Evolutionary conservation across 2,329 filamentous ascomycete species (phyloP), one percentile per base, ranked within the genome.

Genomic region (Emmonsia crescens): DNA sequence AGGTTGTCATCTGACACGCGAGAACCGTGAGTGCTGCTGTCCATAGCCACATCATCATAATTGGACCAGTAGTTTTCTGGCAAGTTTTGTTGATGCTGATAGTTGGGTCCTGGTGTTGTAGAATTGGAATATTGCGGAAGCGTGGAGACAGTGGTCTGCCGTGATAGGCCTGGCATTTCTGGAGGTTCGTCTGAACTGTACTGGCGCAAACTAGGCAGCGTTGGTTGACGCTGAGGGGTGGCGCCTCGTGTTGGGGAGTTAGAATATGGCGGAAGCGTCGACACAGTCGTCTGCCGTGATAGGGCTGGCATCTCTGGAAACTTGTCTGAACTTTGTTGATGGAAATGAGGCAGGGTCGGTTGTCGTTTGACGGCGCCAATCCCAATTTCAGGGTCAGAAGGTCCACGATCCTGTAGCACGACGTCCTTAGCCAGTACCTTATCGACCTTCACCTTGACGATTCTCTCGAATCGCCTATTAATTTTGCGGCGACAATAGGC

Each of bases 401-500:
- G 78, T 68, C 81, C 83, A 64, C 79, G 80, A 72, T 88, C 78
- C 73, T 70, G 77, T 72, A 73, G 75, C 73, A 72, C 76, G 60
- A 85, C 86, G 60, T 94, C 88, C 68, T 91, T 91, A 59, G 87
- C 88, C 31, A 97, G 77, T 0, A 91, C 93, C 73, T 91, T 92
- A 76, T 94, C 91, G 69, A 96, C 89, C 76, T 94, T 96, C 69
- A 80, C 83, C 60, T 86, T 85, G 3, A 97, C 92, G 66, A 97
- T 94, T 67, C 85, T 85, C 70, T 88, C 88, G 66, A 99, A 81
- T 66, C 91, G 82, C 69, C 85, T 87, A 76, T 96, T 95, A 72
- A 96, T 87, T 78, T 97, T 97, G 54, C 91, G 87, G 64, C 89
- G 88, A 73, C 94, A 97, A 77, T 96, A 99, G 31, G 86, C 86